phyloP scores from a whole-genome alignment of 2,329 filamentous ascomycete species.

The Lasiodiplodia gonubiensis region DNA sequence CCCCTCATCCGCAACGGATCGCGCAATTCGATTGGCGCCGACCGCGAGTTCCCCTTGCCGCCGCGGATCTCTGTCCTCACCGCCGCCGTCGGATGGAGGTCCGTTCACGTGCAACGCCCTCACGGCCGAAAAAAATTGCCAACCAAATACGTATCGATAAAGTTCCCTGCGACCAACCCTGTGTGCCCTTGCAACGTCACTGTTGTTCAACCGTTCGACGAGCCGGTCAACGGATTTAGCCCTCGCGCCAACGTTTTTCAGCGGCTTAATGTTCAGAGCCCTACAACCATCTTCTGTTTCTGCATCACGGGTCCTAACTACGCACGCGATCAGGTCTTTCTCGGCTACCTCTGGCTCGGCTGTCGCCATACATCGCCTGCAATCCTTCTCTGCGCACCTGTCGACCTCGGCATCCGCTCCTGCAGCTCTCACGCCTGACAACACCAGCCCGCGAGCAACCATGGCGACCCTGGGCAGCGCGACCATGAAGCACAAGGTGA shows the following conservation, averaged over 20 bases:
- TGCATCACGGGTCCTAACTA: conserved; percentile 29
- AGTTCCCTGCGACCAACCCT: conserved; percentile 12
- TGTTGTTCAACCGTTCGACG: conserved; percentile 21
- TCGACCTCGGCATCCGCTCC: conserved; percentile 16
- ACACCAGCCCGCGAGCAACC: conserved; percentile 29
- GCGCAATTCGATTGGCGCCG: conserved; percentile 13
- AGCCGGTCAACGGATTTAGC: conserved; percentile 22
- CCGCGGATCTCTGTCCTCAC: conserved; percentile 17
- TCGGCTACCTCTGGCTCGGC: conserved; percentile 24
- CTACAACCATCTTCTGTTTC: conserved; percentile 32
- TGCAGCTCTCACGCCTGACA: conserved; percentile 23
- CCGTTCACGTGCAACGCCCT: conserved; percentile 22
- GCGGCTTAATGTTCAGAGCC: conserved; percentile 29
- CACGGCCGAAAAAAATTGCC: conserved; percentile 23
- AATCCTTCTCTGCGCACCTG: conserved; percentile 26
- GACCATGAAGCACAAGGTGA: conserved; percentile 85
- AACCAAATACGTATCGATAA: conserved; percentile 24
- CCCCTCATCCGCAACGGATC: conserved; percentile 16
- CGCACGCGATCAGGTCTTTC: conserved; percentile 17
- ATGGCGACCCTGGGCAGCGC: conserved; percentile 59
- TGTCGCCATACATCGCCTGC: conserved; percentile 18
- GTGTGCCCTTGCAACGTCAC: conserved; percentile 18
- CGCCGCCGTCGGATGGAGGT: conserved; percentile 15
- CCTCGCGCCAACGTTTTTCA: conserved; percentile 1
- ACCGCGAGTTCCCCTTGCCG: conserved; percentile 6